Evolutionary conservation across 2,329 filamentous ascomycete genomes (phyloP), one percentile per base, ranked within the genome.

Genomic region (Didymella lethalis): DNA sequence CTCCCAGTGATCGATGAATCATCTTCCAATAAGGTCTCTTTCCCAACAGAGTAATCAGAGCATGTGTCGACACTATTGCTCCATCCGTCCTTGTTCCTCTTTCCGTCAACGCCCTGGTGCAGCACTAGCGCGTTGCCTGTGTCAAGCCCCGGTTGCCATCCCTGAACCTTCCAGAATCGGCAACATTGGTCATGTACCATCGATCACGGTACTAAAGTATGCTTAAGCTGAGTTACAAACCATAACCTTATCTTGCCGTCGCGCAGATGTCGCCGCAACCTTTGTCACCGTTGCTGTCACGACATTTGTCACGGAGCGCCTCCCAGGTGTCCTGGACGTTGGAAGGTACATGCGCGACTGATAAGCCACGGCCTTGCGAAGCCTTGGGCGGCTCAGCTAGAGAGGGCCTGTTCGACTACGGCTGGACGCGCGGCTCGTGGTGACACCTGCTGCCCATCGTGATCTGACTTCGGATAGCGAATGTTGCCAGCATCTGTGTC

Each of bases 181-280:
- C 16, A 58, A 46, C 25, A 45, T 20, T 11, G 5, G 0, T 3
- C n/a, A 7, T 20, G 10, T 38, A 7, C 28, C 48, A 44, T 58
- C 50, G 56, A 58, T 58, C 56, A 26, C 49, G 14, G 56, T 41
- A 20, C 55, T 49, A 58, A 54, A 53, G 50, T 54, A 58, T 58
- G 56, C 56, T 58, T 58, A 58, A 58, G 50, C 36, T 26, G 45
- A 48, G 44, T 58, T 58, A 58, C 55, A 53, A 58, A 58, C 48
- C 25, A 28, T 53, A 53, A 58, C 44, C 55, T 58, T 58, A 58
- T 58, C 55, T 58, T 28, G 55, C 55, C 49, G 54, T 50, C 54
- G 53, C 53, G 36, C 46, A 43, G 40, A 31, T 11, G 16, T 7
- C 4, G 11, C 18, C 45, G 45, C 29, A 11, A 8, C 28, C 18